phyloP scores from a whole-genome alignment of 2,329 filamentous ascomycete species.

The Fusarium circinatum region DNA sequence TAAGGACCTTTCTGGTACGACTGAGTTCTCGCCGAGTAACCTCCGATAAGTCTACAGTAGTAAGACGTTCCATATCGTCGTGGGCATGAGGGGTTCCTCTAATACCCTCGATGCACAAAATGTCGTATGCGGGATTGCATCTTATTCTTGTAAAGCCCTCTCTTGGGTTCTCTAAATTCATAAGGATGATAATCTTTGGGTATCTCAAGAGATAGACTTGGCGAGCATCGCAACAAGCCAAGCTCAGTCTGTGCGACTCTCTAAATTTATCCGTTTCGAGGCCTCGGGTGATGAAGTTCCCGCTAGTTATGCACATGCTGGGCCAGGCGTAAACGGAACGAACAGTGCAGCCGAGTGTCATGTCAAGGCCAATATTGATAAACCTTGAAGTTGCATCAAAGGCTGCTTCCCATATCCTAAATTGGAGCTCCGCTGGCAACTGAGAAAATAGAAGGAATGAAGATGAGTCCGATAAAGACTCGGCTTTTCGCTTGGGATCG shows the following conservation, averaged over 20 bases:
- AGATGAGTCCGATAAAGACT: neutral
- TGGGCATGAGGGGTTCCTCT: neutral
- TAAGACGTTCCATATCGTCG: accelerated
- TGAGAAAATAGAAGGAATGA: neutral
- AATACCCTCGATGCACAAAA: neutral
- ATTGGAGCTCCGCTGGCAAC: neutral
- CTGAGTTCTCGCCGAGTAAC: accelerated
- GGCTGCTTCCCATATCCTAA: neutral
- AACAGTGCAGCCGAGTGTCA: neutral
- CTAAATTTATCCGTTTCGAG: neutral
- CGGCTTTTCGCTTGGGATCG: neutral
- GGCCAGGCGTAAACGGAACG: too few relatives aligned
- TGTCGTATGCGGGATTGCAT: neutral
- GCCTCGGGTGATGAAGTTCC: neutral
- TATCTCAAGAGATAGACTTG: neutral
- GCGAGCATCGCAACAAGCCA: neutral
- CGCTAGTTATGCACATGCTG: neutral
- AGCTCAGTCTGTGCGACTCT: neutral
- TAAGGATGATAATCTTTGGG: neutral
- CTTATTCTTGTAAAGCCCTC: neutral
- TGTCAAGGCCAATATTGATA: neutral
- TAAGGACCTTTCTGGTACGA: neutral
- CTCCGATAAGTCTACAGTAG: accelerated
- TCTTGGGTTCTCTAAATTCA: neutral
- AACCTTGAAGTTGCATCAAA: neutral